Evolutionary conservation across 352 stramenopile genomes (phyloP), one percentile per base, ranked within the genome.

Genomic region (Achlya hypogyna): DNA sequence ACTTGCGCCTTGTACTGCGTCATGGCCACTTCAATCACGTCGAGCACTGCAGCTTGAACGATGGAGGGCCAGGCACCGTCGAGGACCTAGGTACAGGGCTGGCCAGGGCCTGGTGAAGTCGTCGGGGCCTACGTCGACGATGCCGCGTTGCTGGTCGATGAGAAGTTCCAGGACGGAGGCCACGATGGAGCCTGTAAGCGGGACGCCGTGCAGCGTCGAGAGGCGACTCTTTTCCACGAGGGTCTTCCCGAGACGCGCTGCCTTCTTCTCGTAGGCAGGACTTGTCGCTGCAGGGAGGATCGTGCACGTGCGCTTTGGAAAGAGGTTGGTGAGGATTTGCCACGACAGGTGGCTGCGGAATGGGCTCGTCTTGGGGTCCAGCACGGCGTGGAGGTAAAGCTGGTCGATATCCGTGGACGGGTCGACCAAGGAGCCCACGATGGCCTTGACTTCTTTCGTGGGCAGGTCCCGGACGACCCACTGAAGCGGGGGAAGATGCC

Each of bases 311-410:
- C 60, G 60, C 51, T 67, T 67, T 2, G 60, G 60, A 53, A 67
- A 67, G 47, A 59, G 59, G 20, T 49, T 58, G 3, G 60, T 67
- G 34, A 67, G 32, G 34, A 67, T 67, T 58, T 67, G 60, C 60
- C 60, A 67, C 27, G 60, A 20, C 31, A 67, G 51, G 20, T 18
- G 34, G 5, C 23, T 29, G 32, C 10, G 40, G 25, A 67, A 67
- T 12, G 60, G 60, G 29, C 60, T 67, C 20, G 60, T 32, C 22
- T 47, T 54, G 10, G 60, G 40, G 32, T 58, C 47, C 35, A 67
- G n/a, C 29, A 67, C 60, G 5, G 60, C 60, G 8, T 59, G 16
- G 9, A 67, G 25, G 38, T 67, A 67, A n/a, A 59, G 29, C 35
- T 67, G 60, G 23, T 67, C 60, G 4, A 67, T 54, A 28, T 67